Percentiles rank a stretch among this genome's conserved stretches.
Conservation (phyloP, 2,329 filamentous ascomycete genomes). For the Colletotrichum tamarilloi region DNA sequence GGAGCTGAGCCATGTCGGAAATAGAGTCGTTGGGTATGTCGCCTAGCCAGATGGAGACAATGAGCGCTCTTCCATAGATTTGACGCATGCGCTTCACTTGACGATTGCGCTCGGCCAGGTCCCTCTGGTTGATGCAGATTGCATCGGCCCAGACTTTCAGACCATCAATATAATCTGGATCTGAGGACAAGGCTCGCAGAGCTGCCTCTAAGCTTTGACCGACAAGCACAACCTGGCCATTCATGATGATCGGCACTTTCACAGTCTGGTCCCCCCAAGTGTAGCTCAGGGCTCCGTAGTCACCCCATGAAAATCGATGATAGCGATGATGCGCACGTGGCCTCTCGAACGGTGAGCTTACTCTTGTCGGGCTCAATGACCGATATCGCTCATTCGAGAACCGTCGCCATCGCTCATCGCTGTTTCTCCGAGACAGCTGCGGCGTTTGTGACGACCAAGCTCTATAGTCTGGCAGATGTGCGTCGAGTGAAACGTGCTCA, state of each 20-base stretch:
- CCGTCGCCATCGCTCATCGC: conserved; percentile 21
- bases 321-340: conserved; percentile 14
- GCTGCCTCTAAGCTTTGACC: conserved; percentile 21
- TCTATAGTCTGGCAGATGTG: conserved; percentile 14
- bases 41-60: conserved; percentile 35
- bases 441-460: conserved; percentile 2
- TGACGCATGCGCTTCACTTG: conserved; percentile 37
- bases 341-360: conserved; percentile 12
- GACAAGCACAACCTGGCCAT: conserved; percentile 12
- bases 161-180: conserved; percentile 19
- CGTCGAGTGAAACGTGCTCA: conserved; percentile 20
- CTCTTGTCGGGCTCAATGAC: conserved; percentile 8
- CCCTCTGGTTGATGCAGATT: conserved; percentile 39
- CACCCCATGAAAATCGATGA: conserved; percentile 25
- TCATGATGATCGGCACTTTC: conserved; percentile 12
- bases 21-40: conserved; percentile 12
- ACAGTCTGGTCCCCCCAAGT: conserved; percentile 22
- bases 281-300: conserved; percentile 25
- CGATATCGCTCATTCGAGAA: conserved; percentile 24
- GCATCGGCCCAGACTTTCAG: conserved; percentile 37
- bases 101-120: conserved; percentile 30
- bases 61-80: conserved; percentile 33
- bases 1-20: conserved; percentile 23
- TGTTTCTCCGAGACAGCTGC: conserved; percentile 7
- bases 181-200: conserved; percentile 19